Evolutionary conservation across 129 eudicot species (phyloP).

Genomic region (Centaurea solstitialis): DNA sequence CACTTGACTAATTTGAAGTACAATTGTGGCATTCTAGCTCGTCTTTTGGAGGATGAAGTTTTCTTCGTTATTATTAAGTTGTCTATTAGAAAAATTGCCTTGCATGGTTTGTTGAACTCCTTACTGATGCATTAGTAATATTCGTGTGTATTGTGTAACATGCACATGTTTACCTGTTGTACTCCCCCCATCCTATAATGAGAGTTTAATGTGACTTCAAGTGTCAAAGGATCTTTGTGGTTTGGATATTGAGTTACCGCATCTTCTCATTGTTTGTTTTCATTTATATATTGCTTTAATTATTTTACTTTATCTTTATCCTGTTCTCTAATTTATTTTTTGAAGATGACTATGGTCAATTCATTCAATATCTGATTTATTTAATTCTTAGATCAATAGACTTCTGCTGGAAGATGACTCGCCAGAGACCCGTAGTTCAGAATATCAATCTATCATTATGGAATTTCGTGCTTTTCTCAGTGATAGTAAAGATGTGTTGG

Average conservation of each 20-base stretch:
- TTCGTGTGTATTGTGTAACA: not conserved
- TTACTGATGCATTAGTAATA: not conserved
- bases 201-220: not conserved
- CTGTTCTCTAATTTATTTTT: not conserved
- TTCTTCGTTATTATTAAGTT: too few species aligned
- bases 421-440: slow-evolving; percentile 51
- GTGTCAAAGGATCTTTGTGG: not conserved
- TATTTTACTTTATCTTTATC: not conserved
- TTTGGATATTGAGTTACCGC: not conserved
- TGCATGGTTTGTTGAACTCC: too few species aligned
- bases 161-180: not conserved
- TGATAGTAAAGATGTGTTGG: slow-evolving; percentile 93
- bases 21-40: too few species aligned
- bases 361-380: slow-evolving; percentile 19
- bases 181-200: not conserved
- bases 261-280: not conserved
- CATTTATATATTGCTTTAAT: not conserved
- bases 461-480: slow-evolving; percentile 95
- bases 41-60: too few species aligned
- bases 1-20: not conserved
- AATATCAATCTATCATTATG: slow-evolving; percentile 62
- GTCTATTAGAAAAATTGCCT: too few species aligned
- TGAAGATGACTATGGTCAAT: not conserved
- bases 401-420: slow-evolving; percentile 80
- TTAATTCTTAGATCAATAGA: slow-evolving; percentile 68